phyloP scores from a whole-genome alignment of 306 rosid genomes.

The Adenanthera pavonina region DNA sequence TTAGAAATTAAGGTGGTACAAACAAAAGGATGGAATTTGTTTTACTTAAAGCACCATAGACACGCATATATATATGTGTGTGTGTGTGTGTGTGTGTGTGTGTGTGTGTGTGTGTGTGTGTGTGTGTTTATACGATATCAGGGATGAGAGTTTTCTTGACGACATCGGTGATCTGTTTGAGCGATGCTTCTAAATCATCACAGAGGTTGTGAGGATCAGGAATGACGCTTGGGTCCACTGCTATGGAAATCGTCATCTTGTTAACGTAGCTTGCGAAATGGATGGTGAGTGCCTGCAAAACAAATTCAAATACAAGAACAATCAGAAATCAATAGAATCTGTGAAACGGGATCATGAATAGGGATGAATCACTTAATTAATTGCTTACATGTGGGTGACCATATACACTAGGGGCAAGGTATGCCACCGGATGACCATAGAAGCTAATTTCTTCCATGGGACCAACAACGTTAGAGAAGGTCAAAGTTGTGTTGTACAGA shows the following conservation, averaged over 20 bases:
- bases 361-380: not conserved
- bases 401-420: conserved; percentile 64
- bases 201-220: conserved; percentile 60
- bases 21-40: not conserved
- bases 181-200: conserved; percentile 66
- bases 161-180: conserved; percentile 48
- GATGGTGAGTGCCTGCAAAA: conserved; percentile 65
- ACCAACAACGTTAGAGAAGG: conserved; percentile 65
- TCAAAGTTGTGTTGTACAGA: conserved; percentile 52
- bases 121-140: conserved; percentile 9
- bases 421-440: conserved; percentile 61
- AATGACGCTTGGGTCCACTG: conserved; percentile 58
- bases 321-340: not conserved
- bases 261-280: conserved; percentile 63
- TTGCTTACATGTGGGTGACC: conserved; percentile 72
- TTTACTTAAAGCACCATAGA: not conserved
- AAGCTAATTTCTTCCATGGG: conserved; percentile 72
- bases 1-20: not conserved
- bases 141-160: conserved; percentile 24
- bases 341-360: not conserved
- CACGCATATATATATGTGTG: too few species aligned
- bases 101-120: too few species aligned
- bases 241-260: conserved; percentile 57
- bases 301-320: not conserved
- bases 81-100: rapidly evolving